Evolutionary conservation across 371 early-diverging fungal species (phyloP), one percentile per base, ranked within the genome.

Genomic region (Mortierella sp.): DNA sequence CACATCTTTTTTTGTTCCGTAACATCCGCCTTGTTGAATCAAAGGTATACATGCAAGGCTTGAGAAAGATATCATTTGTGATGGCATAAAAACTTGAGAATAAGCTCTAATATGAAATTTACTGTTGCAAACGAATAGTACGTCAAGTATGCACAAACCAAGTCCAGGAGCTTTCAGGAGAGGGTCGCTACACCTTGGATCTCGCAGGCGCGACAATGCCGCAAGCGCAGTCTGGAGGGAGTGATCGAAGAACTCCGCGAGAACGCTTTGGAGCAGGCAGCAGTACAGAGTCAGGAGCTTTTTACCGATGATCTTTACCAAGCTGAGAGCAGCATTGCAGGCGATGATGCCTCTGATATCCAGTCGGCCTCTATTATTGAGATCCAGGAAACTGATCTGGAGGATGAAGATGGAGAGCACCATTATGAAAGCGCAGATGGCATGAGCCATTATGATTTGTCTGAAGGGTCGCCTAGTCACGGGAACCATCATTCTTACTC

Each of bases 1-100:
- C 82, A 7, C 76, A 57, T 7, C 81, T 88, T 47, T 84, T 88
- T 24, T 50, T 88, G 44, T 88, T 88, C 78, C 88, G 88, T 38
- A 84, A 84, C 19, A 84, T 84, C 50, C 81, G 84, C 13, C 72
- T 78, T 38, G 88, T 88, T 7, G 88, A 80, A 48, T 80, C 80
- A 52, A 86, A 86, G 83, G 72, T 63, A 63, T 26, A 0, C 14
- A 1, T 38, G 60, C 11, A 50, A 50, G 16, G 68, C 42, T 11
- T 42, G 21, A 28, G 9, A 58, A 11, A 28, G n/a, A 58, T 5
- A 38, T 3, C 42, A 38, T 38, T 58, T 55, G 19, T 1, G 6
- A n/a, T 24, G n/a, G 7, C 13, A 60, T 10, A 24, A 3, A 47
- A 13, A 21, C 50, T 34, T 31, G 50, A 38, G 10, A 63, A 9